phyloP scores from a whole-genome alignment of 2,329 filamentous ascomycete genomes.

The Dendryphion nanum region DNA sequence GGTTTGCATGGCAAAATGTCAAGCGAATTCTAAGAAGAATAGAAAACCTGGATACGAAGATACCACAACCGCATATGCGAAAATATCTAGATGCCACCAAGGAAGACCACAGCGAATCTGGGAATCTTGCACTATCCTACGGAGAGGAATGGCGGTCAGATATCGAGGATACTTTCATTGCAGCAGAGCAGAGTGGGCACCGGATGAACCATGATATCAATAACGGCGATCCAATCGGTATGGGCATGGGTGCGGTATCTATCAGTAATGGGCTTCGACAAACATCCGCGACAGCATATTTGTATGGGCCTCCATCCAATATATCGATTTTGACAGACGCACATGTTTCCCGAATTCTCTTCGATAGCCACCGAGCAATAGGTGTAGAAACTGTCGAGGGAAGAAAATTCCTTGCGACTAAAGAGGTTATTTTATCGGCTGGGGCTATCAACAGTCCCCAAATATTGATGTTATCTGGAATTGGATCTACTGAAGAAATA shows the following conservation, averaged over 20 bases:
- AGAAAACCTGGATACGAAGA: slow-evolving; percentile 49
- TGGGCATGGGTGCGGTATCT: slow-evolving; percentile 52
- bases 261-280: slow-evolving; percentile 49
- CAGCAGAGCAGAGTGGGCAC: slow-evolving; percentile 46
- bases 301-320: slow-evolving; percentile 47
- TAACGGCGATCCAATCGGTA: slow-evolving; percentile 58
- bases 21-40: slow-evolving; percentile 50
- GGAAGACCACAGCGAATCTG: slow-evolving; percentile 48
- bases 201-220: slow-evolving; percentile 57
- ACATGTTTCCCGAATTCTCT: slow-evolving; percentile 33
- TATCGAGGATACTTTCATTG: slow-evolving; percentile 47
- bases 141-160: slow-evolving; percentile 52
- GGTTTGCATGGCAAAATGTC: slow-evolving; percentile 56
- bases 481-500: slow-evolving; percentile 56
- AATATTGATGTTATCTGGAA: slow-evolving; percentile 60
- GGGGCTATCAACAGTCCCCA: slow-evolving; percentile 63
- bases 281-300: slow-evolving; percentile 52
- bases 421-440: slow-evolving; percentile 17
- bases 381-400: slow-evolving; percentile 6
- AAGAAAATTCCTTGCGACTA: neutral
- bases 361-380: slow-evolving; percentile 4
- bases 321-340: slow-evolving; percentile 49
- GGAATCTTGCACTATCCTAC: slow-evolving; percentile 51
- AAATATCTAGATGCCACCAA: slow-evolving; percentile 47
- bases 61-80: slow-evolving; percentile 19